Conservation (phyloP, 495 filamentous ascomycete genomes). For the Aspergillus coremiiformis region DNA sequence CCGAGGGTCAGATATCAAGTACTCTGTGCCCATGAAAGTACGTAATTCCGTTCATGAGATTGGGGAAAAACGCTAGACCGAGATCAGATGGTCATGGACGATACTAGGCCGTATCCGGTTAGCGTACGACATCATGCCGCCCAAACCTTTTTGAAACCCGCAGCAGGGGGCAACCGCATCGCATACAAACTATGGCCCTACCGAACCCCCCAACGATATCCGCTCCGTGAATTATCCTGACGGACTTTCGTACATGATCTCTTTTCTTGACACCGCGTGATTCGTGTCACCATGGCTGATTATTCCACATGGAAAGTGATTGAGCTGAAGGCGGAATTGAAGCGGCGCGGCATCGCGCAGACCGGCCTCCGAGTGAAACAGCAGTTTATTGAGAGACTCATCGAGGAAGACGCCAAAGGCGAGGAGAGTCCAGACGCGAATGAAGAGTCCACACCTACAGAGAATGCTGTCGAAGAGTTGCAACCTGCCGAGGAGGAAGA, state of each 20-base stretch:
- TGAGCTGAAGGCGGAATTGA: slow-evolving; percentile 48
- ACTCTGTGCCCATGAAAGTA: too few relatives aligned
- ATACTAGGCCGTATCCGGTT: slow-evolving; percentile 8
- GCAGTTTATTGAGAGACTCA: slow-evolving; percentile 40
- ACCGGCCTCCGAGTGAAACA: slow-evolving; percentile 46
- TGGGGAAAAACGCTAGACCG: not conserved
- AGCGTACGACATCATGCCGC: slow-evolving; percentile 24
- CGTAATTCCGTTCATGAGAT: too few relatives aligned
- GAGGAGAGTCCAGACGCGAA: slow-evolving; percentile 12
- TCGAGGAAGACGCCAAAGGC: slow-evolving; percentile 34
- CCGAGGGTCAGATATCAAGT: too few relatives aligned
- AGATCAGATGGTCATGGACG: not conserved
- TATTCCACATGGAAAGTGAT: slow-evolving; percentile 47
- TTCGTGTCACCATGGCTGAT: slow-evolving; percentile 34
- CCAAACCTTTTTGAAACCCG: not conserved
- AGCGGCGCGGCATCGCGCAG: slow-evolving; percentile 43
- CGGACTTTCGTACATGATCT: not conserved
- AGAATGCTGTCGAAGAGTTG: slow-evolving; percentile 8
- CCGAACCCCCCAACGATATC: slow-evolving; percentile 4
- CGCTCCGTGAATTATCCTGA: not conserved
- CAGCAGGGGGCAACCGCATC: slow-evolving; percentile 20
- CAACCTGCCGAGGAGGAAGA: slow-evolving; percentile 7
- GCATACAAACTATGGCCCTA: slow-evolving; percentile 17
- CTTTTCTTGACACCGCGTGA: not conserved
- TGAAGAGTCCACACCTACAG: slow-evolving; percentile 11